Conservation (phyloP, 495 filamentous ascomycete species). For the Penicillium atrosanguineum region DNA sequence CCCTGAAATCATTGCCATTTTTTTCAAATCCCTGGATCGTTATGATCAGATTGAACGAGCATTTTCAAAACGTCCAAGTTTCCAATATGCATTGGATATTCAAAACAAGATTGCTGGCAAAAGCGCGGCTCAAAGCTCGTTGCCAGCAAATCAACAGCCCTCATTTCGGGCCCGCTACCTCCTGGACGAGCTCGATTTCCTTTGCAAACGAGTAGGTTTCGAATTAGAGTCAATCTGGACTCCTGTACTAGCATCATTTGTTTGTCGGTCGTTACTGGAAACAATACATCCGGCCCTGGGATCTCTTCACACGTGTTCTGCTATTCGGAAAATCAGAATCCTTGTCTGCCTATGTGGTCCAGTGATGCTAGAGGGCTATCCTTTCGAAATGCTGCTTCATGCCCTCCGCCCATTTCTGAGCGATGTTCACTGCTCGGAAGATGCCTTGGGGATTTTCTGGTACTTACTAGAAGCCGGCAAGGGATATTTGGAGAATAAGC, state of each 20-base stretch:
- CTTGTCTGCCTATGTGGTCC: conserved; percentile 74
- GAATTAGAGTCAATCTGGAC: conserved; percentile 72
- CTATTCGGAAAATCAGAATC: conserved; percentile 81
- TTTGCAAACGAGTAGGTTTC: conserved; percentile 67
- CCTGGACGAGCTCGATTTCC: conserved; percentile 65
- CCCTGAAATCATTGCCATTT: conserved; percentile 66
- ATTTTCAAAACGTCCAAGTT: conserved; percentile 61
- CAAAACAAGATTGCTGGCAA: conserved; percentile 64
- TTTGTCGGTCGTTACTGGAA: conserved; percentile 75
- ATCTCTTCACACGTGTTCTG: conserved; percentile 77
- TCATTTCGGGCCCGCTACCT: conserved; percentile 78
- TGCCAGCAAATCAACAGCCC: conserved; percentile 80
- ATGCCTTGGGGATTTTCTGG: conserved; percentile 81
- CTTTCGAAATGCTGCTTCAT: conserved; percentile 88
- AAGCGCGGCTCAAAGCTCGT: conserved; percentile 53
- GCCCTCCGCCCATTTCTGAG: conserved; percentile 74
- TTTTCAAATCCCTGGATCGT: conserved; percentile 68
- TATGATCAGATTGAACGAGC: conserved; percentile 75
- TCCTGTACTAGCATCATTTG: conserved; percentile 66
- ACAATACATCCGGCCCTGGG: conserved; percentile 85
- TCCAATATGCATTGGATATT: conserved; percentile 56
- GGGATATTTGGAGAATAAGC: conserved; percentile 57
- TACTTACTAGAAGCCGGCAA: conserved; percentile 74
- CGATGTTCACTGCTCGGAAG: conserved; percentile 85
- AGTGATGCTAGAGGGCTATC: conserved; percentile 70